Conservation (phyloP, 73 alveolate species). For the Breviolum minutum region DNA sequence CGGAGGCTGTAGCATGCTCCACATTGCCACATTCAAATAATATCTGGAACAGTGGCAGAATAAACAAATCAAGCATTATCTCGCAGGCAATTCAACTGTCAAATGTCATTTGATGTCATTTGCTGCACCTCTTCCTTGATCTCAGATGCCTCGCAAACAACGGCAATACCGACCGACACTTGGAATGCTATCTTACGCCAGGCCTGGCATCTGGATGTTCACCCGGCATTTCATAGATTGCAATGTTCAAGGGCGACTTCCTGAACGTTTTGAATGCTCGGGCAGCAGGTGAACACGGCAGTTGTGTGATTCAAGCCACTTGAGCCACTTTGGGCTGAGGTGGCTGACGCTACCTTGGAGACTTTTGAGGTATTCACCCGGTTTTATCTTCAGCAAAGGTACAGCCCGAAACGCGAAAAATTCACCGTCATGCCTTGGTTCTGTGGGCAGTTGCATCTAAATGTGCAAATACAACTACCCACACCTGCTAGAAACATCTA, state of each 20-base stretch:
- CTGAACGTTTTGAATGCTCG: background rate
- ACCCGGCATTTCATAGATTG: slow-evolving; percentile 88
- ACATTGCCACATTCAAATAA: slow-evolving; percentile 83
- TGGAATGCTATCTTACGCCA: background rate
- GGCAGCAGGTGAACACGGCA: too few relatives aligned
- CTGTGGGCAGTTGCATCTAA: background rate
- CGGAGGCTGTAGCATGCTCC: slow-evolving; percentile 71
- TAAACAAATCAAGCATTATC: background rate
- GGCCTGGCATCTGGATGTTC: slow-evolving; percentile 70
- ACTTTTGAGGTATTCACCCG: too few relatives aligned
- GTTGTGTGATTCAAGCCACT: background rate
- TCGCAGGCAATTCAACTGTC: background rate
- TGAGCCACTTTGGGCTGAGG: background rate
- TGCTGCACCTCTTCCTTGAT: slow-evolving; percentile 51
- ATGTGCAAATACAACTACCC: background rate
- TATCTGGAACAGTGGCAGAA: slow-evolving; percentile 3
- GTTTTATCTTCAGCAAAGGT: background rate
- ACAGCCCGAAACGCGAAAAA: slow-evolving; percentile 74
- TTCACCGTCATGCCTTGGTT: slow-evolving; percentile 65
- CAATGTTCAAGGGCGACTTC: slow-evolving; percentile 56
- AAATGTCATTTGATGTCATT: background rate
- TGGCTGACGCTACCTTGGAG: too few relatives aligned
- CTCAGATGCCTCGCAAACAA: slow-evolving; percentile 29
- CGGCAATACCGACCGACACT: too few relatives aligned
- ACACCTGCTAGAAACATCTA: background rate